A percentile compares a stretch with the other conserved stretches of the same genome.
These are phyloP conservation scores for Claviceps sp. DNA, from an alignment of 2,329 filamentous ascomycete genomes.

Conservation along the genomic window DNA sequence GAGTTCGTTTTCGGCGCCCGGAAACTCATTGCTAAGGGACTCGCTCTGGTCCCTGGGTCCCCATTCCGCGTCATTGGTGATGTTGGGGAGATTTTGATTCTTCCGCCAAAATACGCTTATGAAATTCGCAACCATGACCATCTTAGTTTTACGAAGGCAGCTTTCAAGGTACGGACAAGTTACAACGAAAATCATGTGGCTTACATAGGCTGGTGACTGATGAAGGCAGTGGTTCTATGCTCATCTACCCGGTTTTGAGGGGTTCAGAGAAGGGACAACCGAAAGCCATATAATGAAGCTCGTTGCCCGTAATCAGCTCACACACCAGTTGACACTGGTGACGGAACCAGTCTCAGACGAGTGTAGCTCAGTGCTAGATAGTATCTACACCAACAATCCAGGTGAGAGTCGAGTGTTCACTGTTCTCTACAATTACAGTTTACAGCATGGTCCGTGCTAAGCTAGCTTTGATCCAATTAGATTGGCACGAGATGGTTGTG, in stretches of 20 bases:
- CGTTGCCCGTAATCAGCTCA: background rate
- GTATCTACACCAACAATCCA: background rate
- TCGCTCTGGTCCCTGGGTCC: background rate
- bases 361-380: background rate
- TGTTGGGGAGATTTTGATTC: background rate
- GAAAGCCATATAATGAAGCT: constrained; percentile 1
- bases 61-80: constrained; percentile 1
- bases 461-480: background rate
- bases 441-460: background rate
- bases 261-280: background rate
- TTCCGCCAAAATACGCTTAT: constrained; percentile 1
- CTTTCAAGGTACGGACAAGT: background rate
- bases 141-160: background rate
- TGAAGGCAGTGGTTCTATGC: constrained; percentile 1
- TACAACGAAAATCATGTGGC: background rate
- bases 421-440: background rate
- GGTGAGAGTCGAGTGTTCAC: background rate
- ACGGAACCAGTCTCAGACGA: background rate
- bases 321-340: background rate
- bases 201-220: background rate
- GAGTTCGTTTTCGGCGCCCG: background rate
- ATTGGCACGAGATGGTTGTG: background rate
- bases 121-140: constrained; percentile 2
- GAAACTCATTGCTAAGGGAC: background rate
- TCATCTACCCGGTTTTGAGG: constrained; percentile 1